phyloP scores from a whole-genome alignment of 306 rosid genomes.

The Malus asiatica region DNA sequence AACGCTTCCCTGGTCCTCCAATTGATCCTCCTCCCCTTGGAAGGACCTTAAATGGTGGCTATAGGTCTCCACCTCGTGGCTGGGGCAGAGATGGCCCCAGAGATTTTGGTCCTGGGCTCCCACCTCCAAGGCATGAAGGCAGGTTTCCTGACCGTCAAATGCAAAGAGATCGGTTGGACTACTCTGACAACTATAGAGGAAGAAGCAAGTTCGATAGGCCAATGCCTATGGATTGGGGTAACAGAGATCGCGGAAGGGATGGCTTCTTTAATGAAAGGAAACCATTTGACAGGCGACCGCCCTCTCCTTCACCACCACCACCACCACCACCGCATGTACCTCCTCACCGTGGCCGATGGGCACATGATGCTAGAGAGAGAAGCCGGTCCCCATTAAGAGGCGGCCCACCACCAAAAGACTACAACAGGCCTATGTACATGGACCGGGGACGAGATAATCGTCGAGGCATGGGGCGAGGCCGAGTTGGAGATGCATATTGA shows the following conservation, averaged over 20 bases:
- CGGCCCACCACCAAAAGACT: constrained; percentile 55
- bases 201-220: constrained; percentile 75
- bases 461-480: constrained; percentile 55
- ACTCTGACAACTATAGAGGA: constrained; percentile 58
- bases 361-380: constrained; percentile 63
- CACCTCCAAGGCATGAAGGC: constrained; percentile 64
- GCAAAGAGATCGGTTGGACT: constrained; percentile 58
- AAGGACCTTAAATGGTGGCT: constrained; percentile 63
- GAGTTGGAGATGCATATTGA: constrained; percentile 58
- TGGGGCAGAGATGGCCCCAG: constrained; percentile 70
- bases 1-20: constrained; percentile 68
- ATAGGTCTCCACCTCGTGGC: constrained; percentile 78
- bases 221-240: constrained; percentile 56
- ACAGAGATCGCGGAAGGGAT: constrained; percentile 68
- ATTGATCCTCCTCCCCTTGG: constrained; percentile 73
- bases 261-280: constrained; percentile 53
- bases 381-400: constrained; percentile 73
- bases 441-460: constrained; percentile 55
- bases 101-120: constrained; percentile 59
- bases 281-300: constrained; percentile 68
- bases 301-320: constrained; percentile 53
- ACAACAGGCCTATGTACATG: constrained; percentile 41
- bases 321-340: constrained; percentile 15
- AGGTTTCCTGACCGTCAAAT: constrained; percentile 56
- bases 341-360: constrained; percentile 50